These are phyloP conservation scores for Panicum virgatum DNA, from an alignment of 202 grass and related monocot species.

Conservation along the genomic window DNA sequence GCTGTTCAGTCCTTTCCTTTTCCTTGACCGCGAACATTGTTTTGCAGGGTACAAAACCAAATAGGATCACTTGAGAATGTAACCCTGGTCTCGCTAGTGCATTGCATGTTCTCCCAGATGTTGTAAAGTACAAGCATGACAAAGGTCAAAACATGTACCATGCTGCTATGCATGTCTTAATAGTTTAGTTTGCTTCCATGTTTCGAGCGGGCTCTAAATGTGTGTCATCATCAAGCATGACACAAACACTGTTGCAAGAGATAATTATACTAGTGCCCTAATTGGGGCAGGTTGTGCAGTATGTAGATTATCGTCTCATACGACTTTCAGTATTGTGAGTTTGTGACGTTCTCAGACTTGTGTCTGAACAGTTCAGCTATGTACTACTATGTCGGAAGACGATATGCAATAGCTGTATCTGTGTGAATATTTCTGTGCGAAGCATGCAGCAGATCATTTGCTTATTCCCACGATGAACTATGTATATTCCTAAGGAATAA, in stretches of 20 bases:
- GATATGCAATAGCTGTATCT: too few relatives aligned
- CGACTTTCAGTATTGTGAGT: neutral
- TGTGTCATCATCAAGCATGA: neutral
- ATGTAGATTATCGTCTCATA: too few relatives aligned
- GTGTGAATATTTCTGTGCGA: too few relatives aligned
- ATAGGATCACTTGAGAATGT: neutral
- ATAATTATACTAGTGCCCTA: too few relatives aligned
- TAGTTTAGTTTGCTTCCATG: neutral
- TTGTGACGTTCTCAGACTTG: neutral
- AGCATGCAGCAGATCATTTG: too few relatives aligned
- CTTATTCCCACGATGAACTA: too few relatives aligned
- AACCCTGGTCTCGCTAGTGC: neutral
- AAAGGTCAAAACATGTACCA: neutral
- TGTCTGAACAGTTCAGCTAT: too few relatives aligned
- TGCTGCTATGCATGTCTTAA: neutral
- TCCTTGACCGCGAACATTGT: neutral
- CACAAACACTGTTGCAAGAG: neutral
- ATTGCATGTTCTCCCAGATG: neutral
- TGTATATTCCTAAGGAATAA: too few relatives aligned
- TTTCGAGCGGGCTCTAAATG: neutral
- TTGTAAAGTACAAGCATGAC: neutral
- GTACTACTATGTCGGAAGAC: too few relatives aligned
- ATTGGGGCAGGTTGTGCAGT: too few relatives aligned
- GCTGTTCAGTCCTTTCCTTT: neutral
- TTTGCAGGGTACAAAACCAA: neutral